Conservation (phyloP, 768 basidiomycete species). For the Calocybe cyanea region DNA sequence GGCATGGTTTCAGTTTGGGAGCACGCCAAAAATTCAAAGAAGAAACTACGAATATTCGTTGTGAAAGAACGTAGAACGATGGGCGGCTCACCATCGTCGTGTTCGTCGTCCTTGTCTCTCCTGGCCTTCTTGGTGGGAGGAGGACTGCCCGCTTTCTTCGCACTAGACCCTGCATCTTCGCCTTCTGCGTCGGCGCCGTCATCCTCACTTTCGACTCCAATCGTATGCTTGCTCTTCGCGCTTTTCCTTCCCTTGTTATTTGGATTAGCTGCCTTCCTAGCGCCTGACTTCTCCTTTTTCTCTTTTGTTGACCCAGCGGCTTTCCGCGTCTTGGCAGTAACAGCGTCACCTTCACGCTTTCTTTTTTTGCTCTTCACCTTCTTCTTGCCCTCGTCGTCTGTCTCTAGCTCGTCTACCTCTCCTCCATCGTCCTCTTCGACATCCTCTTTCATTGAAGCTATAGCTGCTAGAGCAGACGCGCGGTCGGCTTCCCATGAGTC, state of each 20-base stretch:
- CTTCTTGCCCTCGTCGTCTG: conserved; percentile 48
- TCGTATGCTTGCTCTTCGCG: conserved; percentile 47
- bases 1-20: too few species aligned
- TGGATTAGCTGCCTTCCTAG: conserved; percentile 31
- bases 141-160: conserved; percentile 43
- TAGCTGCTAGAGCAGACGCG: conserved; percentile 16
- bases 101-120: conserved; percentile 56
- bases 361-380: conserved; percentile 17
- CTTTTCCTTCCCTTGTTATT: conserved; percentile 39
- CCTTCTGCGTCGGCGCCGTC: conserved; percentile 45
- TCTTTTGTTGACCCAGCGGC: conserved; percentile 24
- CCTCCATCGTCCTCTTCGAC: conserved; percentile 27
- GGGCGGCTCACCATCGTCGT: conserved; percentile 54
- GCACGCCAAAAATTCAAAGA: conserved; percentile 8
- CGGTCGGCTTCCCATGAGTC: conserved; percentile 46
- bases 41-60: too few species aligned
- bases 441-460: conserved; percentile 5
- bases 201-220: conserved; percentile 65
- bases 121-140: conserved; percentile 65
- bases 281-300: conserved; percentile 40
- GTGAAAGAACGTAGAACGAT: too few species aligned
- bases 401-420: conserved; percentile 62
- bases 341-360: conserved; percentile 12
- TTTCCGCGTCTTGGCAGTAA: conserved; percentile 20
- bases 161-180: conserved; percentile 41